phyloP scores from a whole-genome alignment of 805 yeast genomes.

The Sporopachydermia quercuum region DNA sequence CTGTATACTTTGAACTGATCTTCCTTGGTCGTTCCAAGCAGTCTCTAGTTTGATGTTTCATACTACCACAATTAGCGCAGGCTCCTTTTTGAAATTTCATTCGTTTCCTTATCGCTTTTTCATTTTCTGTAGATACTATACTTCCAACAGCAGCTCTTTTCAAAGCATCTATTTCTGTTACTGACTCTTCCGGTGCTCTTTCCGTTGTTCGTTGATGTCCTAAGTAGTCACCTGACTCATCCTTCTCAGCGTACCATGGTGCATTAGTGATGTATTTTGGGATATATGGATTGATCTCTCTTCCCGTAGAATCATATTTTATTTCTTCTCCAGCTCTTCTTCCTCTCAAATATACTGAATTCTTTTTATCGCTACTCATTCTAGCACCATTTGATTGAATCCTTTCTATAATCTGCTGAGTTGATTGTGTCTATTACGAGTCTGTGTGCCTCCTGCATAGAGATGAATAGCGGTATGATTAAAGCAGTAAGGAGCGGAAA shows the following conservation, averaged over 20 bases:
- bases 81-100: conserved; percentile 21
- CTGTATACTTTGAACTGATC: conserved; percentile 21
- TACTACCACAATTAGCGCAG: conserved; percentile 47
- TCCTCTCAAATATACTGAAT: conserved; percentile 3
- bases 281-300: conserved; percentile 20
- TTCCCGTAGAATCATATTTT: conserved; percentile 20
- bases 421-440: too few relatives aligned
- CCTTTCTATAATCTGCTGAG: too few relatives aligned
- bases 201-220: conserved; percentile 36
- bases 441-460: too few relatives aligned
- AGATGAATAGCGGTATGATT: too few relatives aligned
- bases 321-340: conserved; percentile 5
- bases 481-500: too few relatives aligned
- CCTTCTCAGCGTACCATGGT: conserved; percentile 25
- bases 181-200: conserved; percentile 18
- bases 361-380: too few relatives aligned
- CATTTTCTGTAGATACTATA: conserved; percentile 25
- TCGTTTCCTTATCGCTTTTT: conserved; percentile 5
- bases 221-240: conserved; percentile 26
- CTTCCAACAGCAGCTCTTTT: conserved; percentile 40
- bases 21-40: conserved; percentile 45
- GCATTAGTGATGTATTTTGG: conserved; percentile 18
- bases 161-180: conserved; percentile 31
- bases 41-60: conserved; percentile 33
- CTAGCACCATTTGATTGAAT: too few relatives aligned